A percentile compares a stretch with the other conserved stretches of the same genome.
Evolutionary conservation across 2,329 filamentous ascomycete species (phyloP).

Genomic region (Hortaea sp.): DNA sequence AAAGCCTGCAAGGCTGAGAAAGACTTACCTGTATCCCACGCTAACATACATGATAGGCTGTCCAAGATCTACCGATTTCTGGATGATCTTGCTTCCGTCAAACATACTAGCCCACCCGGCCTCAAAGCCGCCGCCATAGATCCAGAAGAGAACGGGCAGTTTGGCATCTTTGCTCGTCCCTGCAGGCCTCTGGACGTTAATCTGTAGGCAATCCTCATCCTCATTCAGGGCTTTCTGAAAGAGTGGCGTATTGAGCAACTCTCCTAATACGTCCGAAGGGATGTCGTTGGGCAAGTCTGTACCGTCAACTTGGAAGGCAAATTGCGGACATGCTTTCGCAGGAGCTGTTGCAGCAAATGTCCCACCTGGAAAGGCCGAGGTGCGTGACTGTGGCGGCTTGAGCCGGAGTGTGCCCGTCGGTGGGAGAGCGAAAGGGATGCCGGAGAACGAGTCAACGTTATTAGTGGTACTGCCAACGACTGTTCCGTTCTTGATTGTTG

Average conservation of each 20-base stretch:
- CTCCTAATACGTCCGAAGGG: constrained; percentile 27
- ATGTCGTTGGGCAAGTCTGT: constrained; percentile 13
- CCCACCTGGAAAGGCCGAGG: constrained; percentile 41
- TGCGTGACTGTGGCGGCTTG: constrained; percentile 55
- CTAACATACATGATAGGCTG: constrained; percentile 66
- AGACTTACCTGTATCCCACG: constrained; percentile 52
- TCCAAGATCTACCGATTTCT: constrained; percentile 35
- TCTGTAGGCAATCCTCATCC: constrained; percentile 33
- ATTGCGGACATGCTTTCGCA: constrained; percentile 61
- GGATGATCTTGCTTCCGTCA: constrained; percentile 30
- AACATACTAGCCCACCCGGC: constrained; percentile 31
- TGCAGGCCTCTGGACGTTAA: constrained; percentile 30
- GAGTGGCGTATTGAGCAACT: constrained; percentile 30
- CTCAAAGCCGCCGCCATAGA: constrained; percentile 37
- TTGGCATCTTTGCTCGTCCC: constrained; percentile 27
- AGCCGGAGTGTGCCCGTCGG: constrained; percentile 58
- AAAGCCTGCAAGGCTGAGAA: not conserved
- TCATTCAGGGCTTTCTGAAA: constrained; percentile 27
- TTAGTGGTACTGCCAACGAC: constrained; percentile 39
- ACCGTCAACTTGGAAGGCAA: constrained; percentile 47
- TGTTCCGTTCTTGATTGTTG: constrained; percentile 47
- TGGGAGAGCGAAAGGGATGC: constrained; percentile 65
- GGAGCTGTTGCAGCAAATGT: constrained; percentile 49
- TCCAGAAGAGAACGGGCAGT: constrained; percentile 40
- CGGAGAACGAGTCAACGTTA: constrained; percentile 58